phyloP scores from a whole-genome alignment of 2,329 filamentous ascomycete species.

The Aspergillus costaricaensis region DNA sequence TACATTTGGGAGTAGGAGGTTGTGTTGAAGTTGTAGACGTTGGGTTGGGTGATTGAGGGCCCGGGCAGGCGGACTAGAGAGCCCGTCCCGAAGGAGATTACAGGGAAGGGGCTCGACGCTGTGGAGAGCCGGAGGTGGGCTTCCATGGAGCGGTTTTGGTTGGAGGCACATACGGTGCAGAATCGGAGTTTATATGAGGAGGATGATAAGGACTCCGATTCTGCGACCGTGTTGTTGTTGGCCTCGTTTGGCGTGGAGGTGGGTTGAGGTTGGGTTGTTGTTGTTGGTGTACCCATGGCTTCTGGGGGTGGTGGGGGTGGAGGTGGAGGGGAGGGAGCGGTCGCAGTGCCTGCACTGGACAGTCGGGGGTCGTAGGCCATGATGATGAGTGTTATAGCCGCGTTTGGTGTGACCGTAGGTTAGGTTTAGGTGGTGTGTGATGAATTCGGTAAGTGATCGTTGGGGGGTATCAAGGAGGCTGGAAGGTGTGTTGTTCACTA shows the following conservation, averaged over 20 bases:
- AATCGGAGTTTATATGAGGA: constrained; percentile 80
- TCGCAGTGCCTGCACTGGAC: constrained; percentile 49
- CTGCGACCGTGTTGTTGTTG: neutral
- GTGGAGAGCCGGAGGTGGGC: constrained; percentile 90
- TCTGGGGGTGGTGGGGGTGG: constrained; percentile 12
- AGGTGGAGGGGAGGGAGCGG: constrained; percentile 50
- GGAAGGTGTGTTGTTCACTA: constrained; percentile 32
- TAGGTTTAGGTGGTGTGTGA: constrained; percentile 16
- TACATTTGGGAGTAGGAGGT: constrained; percentile 96
- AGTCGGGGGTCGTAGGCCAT: constrained; percentile 56
- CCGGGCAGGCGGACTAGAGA: constrained; percentile 91
- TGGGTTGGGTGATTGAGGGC: constrained; percentile 86
- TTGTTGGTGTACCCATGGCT: constrained; percentile 21
- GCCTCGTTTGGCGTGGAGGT: constrained; percentile 1
- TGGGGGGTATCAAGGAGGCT: constrained; percentile 36
- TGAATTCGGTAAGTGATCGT: constrained; percentile 10
- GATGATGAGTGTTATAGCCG: constrained; percentile 17
- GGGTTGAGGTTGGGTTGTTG: constrained; percentile 22
- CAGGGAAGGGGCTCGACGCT: constrained; percentile 82
- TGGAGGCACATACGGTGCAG: constrained; percentile 98
- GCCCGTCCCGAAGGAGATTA: constrained; percentile 96
- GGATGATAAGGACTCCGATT: constrained; percentile 40
- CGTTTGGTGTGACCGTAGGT: constrained; percentile 10
- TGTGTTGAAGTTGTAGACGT: constrained; percentile 97
- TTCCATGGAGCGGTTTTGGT: constrained; percentile 99